phyloP scores from a whole-genome alignment of 2,329 filamentous ascomycete species.

The Beauveria sp. region DNA sequence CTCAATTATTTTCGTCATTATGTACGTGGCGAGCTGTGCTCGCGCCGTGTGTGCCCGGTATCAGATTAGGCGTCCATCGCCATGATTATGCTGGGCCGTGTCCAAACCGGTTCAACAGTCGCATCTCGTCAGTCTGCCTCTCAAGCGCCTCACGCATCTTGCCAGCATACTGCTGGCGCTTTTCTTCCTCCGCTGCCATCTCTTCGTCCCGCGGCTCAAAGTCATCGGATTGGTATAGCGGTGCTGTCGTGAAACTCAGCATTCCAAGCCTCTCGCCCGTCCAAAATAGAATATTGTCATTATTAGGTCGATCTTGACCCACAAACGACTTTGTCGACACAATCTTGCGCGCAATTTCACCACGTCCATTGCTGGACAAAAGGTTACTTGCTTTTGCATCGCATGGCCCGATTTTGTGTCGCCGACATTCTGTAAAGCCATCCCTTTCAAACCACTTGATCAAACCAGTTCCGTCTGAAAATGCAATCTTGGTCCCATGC shows the following conservation, averaged over 20 bases:
- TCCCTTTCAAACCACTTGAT: conserved; percentile 90
- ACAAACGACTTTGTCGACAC: conserved; percentile 47
- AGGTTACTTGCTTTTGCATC: conserved; percentile 40
- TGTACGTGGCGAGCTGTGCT: background rate
- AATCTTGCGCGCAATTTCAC: conserved; percentile 75
- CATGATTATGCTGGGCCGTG: conserved; percentile 14
- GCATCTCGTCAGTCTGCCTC: conserved; percentile 69
- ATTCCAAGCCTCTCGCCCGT: conserved; percentile 79
- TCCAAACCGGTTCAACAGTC: conserved; percentile 56
- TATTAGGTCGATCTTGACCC: conserved; percentile 30
- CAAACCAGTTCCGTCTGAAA: conserved; percentile 75
- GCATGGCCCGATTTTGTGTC: conserved; percentile 47
- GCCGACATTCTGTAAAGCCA: conserved; percentile 54
- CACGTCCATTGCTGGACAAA: conserved; percentile 45
- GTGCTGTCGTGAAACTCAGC: conserved; percentile 50
- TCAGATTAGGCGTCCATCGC: background rate
- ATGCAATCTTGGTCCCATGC: conserved; percentile 75
- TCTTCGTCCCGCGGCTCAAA: conserved; percentile 42
- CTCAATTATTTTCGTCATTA: conserved; percentile 6
- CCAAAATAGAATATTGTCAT: conserved; percentile 74
- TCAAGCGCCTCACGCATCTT: conserved; percentile 69
- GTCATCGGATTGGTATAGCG: conserved; percentile 40
- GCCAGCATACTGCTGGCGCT: conserved; percentile 55
- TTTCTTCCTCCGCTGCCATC: conserved; percentile 41
- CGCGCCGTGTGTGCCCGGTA: background rate